phyloP scores from a whole-genome alignment of 371 early-diverging fungal species.

The Rhizopus sp. region DNA sequence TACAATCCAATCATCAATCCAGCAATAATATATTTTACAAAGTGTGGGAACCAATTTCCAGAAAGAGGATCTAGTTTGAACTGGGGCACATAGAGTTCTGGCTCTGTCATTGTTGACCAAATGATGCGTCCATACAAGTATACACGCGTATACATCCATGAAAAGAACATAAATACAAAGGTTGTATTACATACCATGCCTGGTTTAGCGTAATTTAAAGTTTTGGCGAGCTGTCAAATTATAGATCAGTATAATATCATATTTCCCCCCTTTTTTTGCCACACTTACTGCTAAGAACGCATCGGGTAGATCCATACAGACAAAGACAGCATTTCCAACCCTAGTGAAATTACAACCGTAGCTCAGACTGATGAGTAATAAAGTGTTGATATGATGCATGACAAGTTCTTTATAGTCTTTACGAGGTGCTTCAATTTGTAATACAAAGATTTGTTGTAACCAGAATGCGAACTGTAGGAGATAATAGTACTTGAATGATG shows the following conservation, averaged over 20 bases:
- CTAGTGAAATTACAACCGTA: conserved; percentile 71
- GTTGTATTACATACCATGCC: conserved; percentile 56
- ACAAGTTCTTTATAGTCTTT: conserved; percentile 74
- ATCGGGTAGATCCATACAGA: conserved; percentile 80
- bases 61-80: conserved; percentile 45
- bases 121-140: conserved; percentile 57
- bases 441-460: conserved; percentile 75
- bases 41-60: conserved; percentile 53
- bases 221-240: conserved; percentile 54
- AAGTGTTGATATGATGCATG: conserved; percentile 75
- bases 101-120: conserved; percentile 44
- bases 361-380: conserved; percentile 63
- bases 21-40: conserved; percentile 53
- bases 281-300: conserved; percentile 72
- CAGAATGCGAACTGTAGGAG: conserved; percentile 73
- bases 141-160: conserved; percentile 78
- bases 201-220: conserved; percentile 57
- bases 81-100: conserved; percentile 43
- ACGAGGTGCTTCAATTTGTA: conserved; percentile 71
- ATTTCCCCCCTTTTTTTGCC: neutral
- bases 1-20: conserved; percentile 46
- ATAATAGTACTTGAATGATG: conserved; percentile 70
- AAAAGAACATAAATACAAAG: conserved; percentile 66
- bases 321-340: conserved; percentile 79
- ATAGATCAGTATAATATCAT: neutral